Base-by-base conservation (phyloP, 163 green algal species). In the Prototheca cutis region DNA sequence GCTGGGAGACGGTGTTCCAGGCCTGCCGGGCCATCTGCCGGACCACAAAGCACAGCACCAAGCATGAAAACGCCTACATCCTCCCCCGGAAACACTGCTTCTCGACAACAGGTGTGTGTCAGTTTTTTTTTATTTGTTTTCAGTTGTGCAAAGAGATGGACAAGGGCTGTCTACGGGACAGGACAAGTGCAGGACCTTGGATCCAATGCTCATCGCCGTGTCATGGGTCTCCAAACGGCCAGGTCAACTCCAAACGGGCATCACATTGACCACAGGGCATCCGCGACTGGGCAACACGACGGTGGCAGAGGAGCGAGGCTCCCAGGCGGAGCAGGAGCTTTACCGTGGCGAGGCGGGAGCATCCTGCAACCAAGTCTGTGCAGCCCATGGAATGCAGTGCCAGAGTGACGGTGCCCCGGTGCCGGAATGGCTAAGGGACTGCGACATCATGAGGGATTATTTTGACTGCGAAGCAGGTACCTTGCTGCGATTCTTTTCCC, bases 31-130 rank as follows among this genome's bases (percentile, higher is more conserved):
- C 74, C 6, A 73, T 79, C 5, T 95, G 87, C 67, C 75, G 87
- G 21, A 93, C 87, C 6, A 82, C 81, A 23, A 74, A 68, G n/a
- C 59, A 59, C 31, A 88, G 76, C 65, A 95, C 87, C 0, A 64
- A 80, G 27, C 87, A 95, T 39, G 87, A 95, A 55, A 95, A 95
- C 62, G 75, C 79, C 0, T 95, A 87, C 69, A 84, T 95, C 39
- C 59, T 65, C 17, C 13, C 70, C 7, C 64, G 79, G 7, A 78
- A 86, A 39, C 79, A 87, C 65, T 95, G 87, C 75, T 95, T 91
- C 63, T 88, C 79, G 79, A 3, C 54, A 72, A 10, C 58, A 56
- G 24, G 69, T 75, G 31, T 34, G 39, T 6, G 4, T 29, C n/a
- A n/a, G n/a, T n/a, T n/a, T n/a, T n/a, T n/a, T n/a, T n/a, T n/a